Evolutionary conservation across 2,329 filamentous ascomycete species (phyloP).

Genomic region (Botrytis cinerea): DNA sequence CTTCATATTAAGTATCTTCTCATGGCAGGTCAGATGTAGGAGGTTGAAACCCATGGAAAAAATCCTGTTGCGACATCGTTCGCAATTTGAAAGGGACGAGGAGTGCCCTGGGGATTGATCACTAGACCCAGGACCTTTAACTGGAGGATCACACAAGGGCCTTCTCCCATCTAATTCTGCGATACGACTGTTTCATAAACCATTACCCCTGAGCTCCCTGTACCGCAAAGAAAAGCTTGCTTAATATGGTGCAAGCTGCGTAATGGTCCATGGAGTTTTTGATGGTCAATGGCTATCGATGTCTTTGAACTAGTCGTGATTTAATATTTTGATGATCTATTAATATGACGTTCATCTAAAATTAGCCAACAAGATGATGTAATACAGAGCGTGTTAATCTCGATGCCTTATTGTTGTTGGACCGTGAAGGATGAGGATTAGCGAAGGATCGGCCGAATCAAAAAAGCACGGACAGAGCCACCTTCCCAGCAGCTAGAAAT

Average conservation of each 20-base stretch:
- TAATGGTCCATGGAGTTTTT: not conserved
- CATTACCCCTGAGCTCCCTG: not conserved
- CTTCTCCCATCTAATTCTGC: not conserved
- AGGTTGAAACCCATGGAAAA: not conserved
- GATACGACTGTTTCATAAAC: not conserved
- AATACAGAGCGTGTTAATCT: not conserved
- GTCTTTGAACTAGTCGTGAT: not conserved
- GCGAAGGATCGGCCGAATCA: not conserved
- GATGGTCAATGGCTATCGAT: not conserved
- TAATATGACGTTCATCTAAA: not conserved
- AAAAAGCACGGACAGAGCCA: not conserved
- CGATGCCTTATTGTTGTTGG: not conserved
- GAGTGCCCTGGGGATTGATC: not conserved
- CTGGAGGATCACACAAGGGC: not conserved
- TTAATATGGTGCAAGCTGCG: not conserved
- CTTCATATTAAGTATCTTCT: not conserved
- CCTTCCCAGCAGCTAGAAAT: not conserved
- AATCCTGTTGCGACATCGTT: not conserved
- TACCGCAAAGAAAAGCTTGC: not conserved
- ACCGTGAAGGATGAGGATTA: slow-evolving; percentile 1
- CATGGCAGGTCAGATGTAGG: not conserved
- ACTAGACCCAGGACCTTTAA: not conserved
- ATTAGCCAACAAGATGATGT: not conserved
- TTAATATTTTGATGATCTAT: not conserved
- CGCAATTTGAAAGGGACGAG: not conserved